Conservation (phyloP, 2,329 filamentous ascomycete species). For the Ophiostoma himal-ulmi region DNA sequence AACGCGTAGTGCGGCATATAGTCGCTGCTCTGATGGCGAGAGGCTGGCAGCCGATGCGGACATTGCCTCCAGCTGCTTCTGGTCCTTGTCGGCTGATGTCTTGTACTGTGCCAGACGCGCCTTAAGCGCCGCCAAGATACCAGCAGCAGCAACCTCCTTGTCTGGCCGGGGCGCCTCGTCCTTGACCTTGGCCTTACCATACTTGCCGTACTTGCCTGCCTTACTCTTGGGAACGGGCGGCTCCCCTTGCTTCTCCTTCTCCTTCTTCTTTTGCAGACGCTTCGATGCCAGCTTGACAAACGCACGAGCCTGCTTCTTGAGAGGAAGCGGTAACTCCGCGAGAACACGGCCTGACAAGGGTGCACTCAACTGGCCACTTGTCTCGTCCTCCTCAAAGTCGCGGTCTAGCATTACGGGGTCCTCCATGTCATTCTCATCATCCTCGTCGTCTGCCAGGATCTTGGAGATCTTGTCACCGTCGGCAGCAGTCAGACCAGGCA, state of each 20-base stretch:
- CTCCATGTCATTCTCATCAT: slow-evolving; percentile 64
- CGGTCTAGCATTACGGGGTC: slow-evolving; percentile 66
- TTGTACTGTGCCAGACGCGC: slow-evolving; percentile 30
- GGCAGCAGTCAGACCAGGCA: slow-evolving; percentile 27
- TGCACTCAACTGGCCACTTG: slow-evolving; percentile 40
- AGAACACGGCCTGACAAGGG: slow-evolving; percentile 30
- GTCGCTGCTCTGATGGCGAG: slow-evolving; percentile 18
- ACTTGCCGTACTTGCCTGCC: slow-evolving; percentile 19
- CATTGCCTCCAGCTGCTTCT: slow-evolving; percentile 20
- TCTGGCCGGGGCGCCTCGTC: slow-evolving; percentile 13
- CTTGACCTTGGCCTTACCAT: background rate
- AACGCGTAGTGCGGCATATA: slow-evolving; percentile 33
- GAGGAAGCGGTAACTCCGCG: slow-evolving; percentile 43
- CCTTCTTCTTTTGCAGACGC: slow-evolving; percentile 15
- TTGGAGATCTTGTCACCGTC: slow-evolving; percentile 42
- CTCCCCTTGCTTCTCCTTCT: slow-evolving; percentile 30
- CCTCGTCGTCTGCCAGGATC: slow-evolving; percentile 31
- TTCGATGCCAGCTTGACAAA: slow-evolving; percentile 46
- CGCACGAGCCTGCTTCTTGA: slow-evolving; percentile 47
- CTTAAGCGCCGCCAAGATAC: slow-evolving; percentile 34
- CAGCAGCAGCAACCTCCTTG: slow-evolving; percentile 37
- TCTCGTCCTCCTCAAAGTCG: slow-evolving; percentile 46
- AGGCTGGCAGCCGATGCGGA: background rate
- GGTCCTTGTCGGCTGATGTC: slow-evolving; percentile 32
- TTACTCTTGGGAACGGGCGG: slow-evolving; percentile 27